Evolutionary conservation across 495 filamentous ascomycete genomes (phyloP).

Genomic region (Hyaloscypha finlandica): DNA sequence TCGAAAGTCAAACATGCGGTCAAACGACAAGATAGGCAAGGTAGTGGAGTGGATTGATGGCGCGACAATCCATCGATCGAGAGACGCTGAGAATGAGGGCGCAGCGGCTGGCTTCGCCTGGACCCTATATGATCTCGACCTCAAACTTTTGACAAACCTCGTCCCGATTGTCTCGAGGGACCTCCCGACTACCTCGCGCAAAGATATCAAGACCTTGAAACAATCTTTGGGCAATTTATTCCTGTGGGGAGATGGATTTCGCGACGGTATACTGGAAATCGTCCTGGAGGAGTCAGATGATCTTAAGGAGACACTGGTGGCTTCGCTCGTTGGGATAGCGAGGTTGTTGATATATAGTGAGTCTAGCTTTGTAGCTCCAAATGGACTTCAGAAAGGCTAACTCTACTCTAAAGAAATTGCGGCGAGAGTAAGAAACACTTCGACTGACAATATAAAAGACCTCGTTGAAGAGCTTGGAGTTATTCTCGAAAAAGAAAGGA

Average conservation of each 20-base stretch:
- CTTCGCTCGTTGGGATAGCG: conserved; percentile 4
- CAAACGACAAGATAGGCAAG: not conserved
- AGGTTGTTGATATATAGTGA: conserved; percentile 13
- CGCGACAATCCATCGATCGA: conserved; percentile 12
- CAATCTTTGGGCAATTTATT: conserved; percentile 30
- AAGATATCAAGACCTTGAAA: conserved; percentile 16
- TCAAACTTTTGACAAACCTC: conserved; percentile 12
- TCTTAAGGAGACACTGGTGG: conserved; percentile 13
- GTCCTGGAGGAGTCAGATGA: conserved; percentile 30
- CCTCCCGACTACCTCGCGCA: not conserved
- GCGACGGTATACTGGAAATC: conserved; percentile 27
- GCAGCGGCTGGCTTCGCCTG: conserved; percentile 11
- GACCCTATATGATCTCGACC: conserved; percentile 16
- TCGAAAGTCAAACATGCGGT: not conserved
- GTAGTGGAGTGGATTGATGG: conserved; percentile 23
- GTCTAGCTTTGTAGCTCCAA: not conserved
- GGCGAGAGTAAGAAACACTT: not conserved
- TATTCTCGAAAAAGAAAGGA: not conserved
- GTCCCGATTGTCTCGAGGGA: not conserved
- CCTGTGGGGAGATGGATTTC: conserved; percentile 34
- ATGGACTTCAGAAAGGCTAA: not conserved
- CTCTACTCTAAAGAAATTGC: not conserved
- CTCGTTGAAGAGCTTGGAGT: conserved; percentile 1
- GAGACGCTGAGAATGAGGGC: not conserved
- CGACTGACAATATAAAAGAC: not conserved